A percentile compares a stretch with the other conserved stretches of the same genome.
Conservation (phyloP, 306 rosid genomes). For the Corylus avellana region DNA sequence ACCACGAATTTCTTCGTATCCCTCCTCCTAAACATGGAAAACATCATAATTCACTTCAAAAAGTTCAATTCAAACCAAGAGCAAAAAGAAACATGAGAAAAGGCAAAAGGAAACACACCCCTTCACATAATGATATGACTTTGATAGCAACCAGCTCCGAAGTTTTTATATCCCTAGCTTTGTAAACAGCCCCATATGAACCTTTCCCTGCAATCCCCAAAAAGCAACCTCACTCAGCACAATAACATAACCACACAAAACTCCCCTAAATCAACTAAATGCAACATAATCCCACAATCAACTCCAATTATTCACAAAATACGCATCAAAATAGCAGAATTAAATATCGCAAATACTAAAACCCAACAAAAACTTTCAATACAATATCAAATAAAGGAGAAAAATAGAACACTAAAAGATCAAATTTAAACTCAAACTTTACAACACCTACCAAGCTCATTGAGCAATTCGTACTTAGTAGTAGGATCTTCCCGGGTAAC, state of each 20-base stretch:
- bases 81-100: constrained; percentile 4
- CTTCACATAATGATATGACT: constrained; percentile 89
- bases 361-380: neutral
- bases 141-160: constrained; percentile 95
- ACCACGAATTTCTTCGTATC: constrained; percentile 96
- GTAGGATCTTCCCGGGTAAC: constrained; percentile 91
- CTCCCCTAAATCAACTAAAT: neutral
- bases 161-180: constrained; percentile 88
- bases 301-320: neutral
- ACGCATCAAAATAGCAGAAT: neutral
- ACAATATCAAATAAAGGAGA: too few relatives aligned
- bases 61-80: constrained; percentile 19
- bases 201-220: constrained; percentile 77
- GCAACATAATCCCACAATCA: neutral
- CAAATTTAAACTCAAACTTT: neutral
- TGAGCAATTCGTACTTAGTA: constrained; percentile 83
- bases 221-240: constrained; percentile 15
- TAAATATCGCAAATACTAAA: neutral
- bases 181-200: constrained; percentile 93
- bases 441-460: constrained; percentile 77
- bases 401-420: neutral
- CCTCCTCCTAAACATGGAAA: constrained; percentile 76
- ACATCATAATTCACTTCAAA: constrained; percentile 23
- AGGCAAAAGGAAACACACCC: constrained; percentile 50
- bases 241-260: neutral